Base-by-base conservation (phyloP, 257 asterid genomes). In the Solanum medicagineum region DNA sequence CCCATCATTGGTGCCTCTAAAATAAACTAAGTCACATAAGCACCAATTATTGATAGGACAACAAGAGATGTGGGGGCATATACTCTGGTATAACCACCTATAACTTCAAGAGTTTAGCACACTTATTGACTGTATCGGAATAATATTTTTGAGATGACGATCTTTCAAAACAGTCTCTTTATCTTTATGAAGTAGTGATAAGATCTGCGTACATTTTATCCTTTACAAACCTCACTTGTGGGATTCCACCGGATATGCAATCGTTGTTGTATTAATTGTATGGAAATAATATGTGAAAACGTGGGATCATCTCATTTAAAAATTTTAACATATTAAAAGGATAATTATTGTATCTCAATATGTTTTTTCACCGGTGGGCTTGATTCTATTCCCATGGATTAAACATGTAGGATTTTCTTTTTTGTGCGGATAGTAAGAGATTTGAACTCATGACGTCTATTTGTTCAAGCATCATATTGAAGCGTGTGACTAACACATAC, bases 11-110 rank as follows among this genome's bases (percentile, higher is more conserved):
- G 79, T 85, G 90, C 92, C 87, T 83, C 87, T 42, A 73, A 81
- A 81, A 87, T 90, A 91, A 89, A 90, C 85, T 84, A 91, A 86
- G 86, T 87, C 90, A 60, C 29, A 47, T 70, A 85, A 87, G 80
- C 87, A n/a, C 88, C 94, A 93, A 93, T 93, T 88, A 93, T 93
- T 93, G 94, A 90, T 84, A 90, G 89, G 85, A 84, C 91, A 87
- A 69, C 90, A 87, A 75, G 90, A 87, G 80, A 56, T 86, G 87
- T 87, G 79, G 73, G 59, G 70, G 85, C 85, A 87, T 40, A 88
- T 57, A 79, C 83, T 88, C 87, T 71, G 85, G n/a, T 47, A 85
- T 84, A 80, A 88, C 90, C 91, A 88, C 85, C 85, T 51, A 14
- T 83, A 80, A 85, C 54, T 80, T 55, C 86, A 65, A 74, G 22